Conservation (phyloP, 2,329 filamentous ascomycete genomes). For the Plectosphaerella sp. region DNA sequence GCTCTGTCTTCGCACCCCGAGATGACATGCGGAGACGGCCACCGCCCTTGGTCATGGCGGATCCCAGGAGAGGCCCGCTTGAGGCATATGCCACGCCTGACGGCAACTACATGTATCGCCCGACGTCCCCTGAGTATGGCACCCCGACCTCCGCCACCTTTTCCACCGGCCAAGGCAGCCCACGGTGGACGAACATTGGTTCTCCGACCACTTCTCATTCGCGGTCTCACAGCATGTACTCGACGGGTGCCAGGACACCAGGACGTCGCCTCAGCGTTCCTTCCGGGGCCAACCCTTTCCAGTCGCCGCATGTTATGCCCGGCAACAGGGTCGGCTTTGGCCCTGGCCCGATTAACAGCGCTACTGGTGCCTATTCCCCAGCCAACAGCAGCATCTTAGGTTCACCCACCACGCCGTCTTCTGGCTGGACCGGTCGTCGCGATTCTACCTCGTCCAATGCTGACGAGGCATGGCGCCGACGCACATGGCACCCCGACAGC, state of each 20-base stretch:
- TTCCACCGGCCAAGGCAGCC: conserved; percentile 71
- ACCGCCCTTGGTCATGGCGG: conserved; percentile 78
- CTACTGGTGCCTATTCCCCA: conserved; percentile 50
- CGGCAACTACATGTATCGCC: conserved; percentile 60
- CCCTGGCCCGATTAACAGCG: conserved; percentile 49
- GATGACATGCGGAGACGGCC: conserved; percentile 69
- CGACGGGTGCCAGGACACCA: conserved; percentile 57
- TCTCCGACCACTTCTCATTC: conserved; percentile 71
- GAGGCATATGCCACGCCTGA: conserved; percentile 35
- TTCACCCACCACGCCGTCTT: conserved; percentile 61
- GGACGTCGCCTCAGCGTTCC: conserved; percentile 79
- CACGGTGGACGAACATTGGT: conserved; percentile 64
- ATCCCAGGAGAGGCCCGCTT: conserved; percentile 40
- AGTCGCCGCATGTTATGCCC: conserved; percentile 54
- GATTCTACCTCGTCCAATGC: conserved; percentile 58
- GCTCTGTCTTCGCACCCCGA: conserved; percentile 62
- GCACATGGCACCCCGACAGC: conserved; percentile 88
- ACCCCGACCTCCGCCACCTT: conserved; percentile 83
- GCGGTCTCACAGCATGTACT: conserved; percentile 69
- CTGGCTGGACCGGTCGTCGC: conserved; percentile 54
- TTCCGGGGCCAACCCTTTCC: conserved; percentile 69
- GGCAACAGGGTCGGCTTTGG: conserved; percentile 52
- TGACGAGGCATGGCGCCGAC: conserved; percentile 75
- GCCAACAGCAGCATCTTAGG: conserved; percentile 57
- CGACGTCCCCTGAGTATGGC: conserved; percentile 69